Base-by-base conservation (phyloP, 495 filamentous ascomycete genomes). In the Venustampulla echinocandica region DNA sequence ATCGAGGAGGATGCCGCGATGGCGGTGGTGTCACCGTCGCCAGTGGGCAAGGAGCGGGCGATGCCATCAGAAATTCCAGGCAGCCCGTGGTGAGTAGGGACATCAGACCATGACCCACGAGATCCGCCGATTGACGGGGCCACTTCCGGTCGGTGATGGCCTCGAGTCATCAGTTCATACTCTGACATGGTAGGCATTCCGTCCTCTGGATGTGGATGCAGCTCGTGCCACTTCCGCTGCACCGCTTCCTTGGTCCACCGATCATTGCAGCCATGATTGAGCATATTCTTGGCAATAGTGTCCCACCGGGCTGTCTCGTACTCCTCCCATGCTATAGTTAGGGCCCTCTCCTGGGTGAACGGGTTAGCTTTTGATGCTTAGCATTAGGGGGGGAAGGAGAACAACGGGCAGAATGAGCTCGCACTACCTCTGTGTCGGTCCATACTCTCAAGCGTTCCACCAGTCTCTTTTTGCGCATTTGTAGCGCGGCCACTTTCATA, bases 381-480 rank as follows among this genome's bases (percentile, higher is more conserved):
- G 38, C 28, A 42, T 17, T 15, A 49, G 25, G 15, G 20, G 18
- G 28, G 37, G 20, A 9, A 18, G 36, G 42, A 18, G 11, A 11
- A 42, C 15, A 40, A 40, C 37, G 5, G 37, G 10, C 18, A 9
- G 37, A 22, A 30, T 30, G 27, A 40, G 6, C 7, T 21, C 6
- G 17, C 37, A 6, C 33, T 54, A 54, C 52, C 46, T 54, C 52
- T 20, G 32, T 4, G 24, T 40, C 36, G 21, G 46, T 53, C 42
- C 50, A 50, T 39, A 51, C 47, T 34, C 47, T 14, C 24, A 57
- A 21, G 20, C 47, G 37, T 28, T 57, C 50, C 10, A 50, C 10
- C 11, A 53, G 21, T 11, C 56, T 28, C 40, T 52, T 55, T 23
- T 49, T 49, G 28, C 52, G 32, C 56, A 58, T 58, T 19, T 58